phyloP scores from a whole-genome alignment of 192 early-diverging fungal species.

The Backusella macrospora region DNA sequence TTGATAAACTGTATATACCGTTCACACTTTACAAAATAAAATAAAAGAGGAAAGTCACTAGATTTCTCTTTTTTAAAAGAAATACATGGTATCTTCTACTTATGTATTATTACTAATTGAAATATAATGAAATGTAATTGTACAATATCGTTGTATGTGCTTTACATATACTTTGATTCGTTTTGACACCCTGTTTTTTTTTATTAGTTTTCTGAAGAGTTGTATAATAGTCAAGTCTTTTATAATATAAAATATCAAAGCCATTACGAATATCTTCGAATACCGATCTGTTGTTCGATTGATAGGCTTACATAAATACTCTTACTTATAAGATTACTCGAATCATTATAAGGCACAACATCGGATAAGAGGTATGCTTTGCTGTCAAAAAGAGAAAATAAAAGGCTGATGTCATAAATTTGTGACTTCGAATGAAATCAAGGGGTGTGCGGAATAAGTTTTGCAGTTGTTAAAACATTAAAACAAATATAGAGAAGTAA shows the following conservation, averaged over 20 bases:
- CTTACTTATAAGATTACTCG: neutral
- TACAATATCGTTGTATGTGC: no score
- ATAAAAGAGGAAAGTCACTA: neutral
- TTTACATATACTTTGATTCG: no score
- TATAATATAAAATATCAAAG: no score
- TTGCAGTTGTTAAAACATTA: slow-evolving; percentile 1
- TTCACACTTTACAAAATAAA: neutral
- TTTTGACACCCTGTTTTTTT: no score
- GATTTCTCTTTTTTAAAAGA: neutral
- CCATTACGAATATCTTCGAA: no score
- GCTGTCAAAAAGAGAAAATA: slow-evolving; percentile 4
- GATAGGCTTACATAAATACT: neutral
- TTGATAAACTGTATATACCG: slow-evolving; percentile 12
- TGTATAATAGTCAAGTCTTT: no score
- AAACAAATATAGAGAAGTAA: neutral
- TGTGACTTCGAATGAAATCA: slow-evolving; percentile 8
- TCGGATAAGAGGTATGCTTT: neutral
- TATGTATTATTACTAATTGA: no score
- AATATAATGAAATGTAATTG: no score
- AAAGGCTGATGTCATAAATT: slow-evolving; percentile 7
- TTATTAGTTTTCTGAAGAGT: no score
- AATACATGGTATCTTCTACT: neutral
- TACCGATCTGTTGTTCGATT: no score
- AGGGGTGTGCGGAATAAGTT: slow-evolving; percentile 4
- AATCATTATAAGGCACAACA: neutral